phyloP scores from a whole-genome alignment of 169 alveolate species.

The Plasmodium relictum region DNA sequence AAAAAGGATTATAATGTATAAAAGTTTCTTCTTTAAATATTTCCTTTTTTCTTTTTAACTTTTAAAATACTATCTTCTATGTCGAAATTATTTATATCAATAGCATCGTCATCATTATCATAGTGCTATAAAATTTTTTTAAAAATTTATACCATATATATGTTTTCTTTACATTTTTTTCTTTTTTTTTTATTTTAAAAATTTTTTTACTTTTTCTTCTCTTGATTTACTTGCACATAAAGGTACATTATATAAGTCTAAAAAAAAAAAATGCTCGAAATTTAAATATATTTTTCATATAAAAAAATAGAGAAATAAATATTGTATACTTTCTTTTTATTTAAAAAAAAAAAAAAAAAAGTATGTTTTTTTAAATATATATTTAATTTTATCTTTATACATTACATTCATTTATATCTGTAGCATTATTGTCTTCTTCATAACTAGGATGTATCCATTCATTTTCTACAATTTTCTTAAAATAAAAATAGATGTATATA shows the following conservation, averaged over 20 bases:
- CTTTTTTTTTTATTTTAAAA: not conserved
- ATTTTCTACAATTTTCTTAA: conserved; percentile 64
- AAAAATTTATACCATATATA: not conserved
- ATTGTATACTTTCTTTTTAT: too few species aligned
- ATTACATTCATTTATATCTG: conserved; percentile 59
- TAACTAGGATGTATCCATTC: conserved; percentile 66
- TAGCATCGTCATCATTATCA: conserved; percentile 54
- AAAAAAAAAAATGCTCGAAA: conserved; percentile 2
- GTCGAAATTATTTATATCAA: conserved; percentile 60
- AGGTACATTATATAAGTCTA: conserved; percentile 5
- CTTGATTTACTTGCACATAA: not conserved
- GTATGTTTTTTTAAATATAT: too few species aligned
- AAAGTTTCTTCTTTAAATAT: not conserved
- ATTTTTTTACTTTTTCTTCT: conserved; percentile 24
- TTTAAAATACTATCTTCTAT: conserved; percentile 34
- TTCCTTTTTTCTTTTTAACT: conserved; percentile 15
- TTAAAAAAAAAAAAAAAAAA: too few species aligned
- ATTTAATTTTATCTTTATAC: not conserved
- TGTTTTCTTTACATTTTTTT: conserved; percentile 11
- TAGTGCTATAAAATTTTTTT: not conserved
- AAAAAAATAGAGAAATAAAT: not conserved
- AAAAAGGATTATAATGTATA: not conserved
- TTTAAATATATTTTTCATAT: not conserved
- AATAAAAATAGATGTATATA: not conserved
- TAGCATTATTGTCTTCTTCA: conserved; percentile 68